phyloP scores from a whole-genome alignment of 2,329 filamentous ascomycete genomes.

The Xylaria hypoxylon region DNA sequence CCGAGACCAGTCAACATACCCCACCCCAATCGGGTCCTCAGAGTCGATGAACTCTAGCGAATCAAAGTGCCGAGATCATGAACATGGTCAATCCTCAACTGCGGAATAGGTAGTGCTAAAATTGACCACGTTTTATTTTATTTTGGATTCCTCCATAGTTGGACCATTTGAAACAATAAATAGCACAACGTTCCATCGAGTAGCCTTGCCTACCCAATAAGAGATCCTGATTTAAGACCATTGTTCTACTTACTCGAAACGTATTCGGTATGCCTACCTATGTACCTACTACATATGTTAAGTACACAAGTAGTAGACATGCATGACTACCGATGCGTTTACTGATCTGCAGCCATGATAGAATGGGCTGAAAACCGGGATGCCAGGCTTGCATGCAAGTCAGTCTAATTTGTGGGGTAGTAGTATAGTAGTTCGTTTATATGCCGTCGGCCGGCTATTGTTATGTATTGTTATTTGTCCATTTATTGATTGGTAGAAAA shows the following conservation, averaged over 20 bases:
- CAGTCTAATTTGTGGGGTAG: constrained; percentile 24
- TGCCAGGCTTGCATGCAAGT: constrained; percentile 29
- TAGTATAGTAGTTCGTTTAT: neutral
- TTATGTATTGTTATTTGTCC: neutral
- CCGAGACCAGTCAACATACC: neutral
- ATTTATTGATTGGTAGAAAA: constrained; percentile 1
- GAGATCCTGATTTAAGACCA: no score
- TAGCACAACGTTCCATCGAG: no score
- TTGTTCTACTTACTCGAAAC: no score
- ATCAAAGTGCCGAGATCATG: constrained; percentile 25
- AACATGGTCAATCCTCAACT: constrained; percentile 29
- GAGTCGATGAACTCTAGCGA: constrained; percentile 32
- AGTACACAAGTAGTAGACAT: no score
- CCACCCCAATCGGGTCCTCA: constrained; percentile 4
- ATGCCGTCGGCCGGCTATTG: constrained; percentile 13
- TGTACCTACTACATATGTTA: neutral
- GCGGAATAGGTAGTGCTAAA: constrained; percentile 5
- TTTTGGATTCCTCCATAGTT: neutral
- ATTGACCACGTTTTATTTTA: constrained; percentile 11
- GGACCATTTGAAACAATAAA: neutral
- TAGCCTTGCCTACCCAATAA: no score
- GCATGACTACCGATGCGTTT: no score
- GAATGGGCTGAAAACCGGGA: neutral
- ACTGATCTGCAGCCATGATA: neutral
- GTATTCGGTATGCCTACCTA: neutral